Evolutionary conservation across 768 basidiomycete genomes (phyloP).

Genomic region (Boletus insuetus): DNA sequence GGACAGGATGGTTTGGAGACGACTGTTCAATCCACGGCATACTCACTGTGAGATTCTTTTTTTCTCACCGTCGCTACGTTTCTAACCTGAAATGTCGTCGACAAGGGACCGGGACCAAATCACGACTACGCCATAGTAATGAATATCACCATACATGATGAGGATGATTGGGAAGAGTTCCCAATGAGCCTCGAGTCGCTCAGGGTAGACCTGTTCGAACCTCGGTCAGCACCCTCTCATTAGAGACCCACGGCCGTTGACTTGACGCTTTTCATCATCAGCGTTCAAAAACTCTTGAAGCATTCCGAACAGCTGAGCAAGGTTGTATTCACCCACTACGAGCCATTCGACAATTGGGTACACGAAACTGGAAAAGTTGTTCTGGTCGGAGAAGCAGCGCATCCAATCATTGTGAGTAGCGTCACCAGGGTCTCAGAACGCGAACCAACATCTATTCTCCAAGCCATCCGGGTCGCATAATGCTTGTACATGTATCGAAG

Average conservation of each 20-base stretch:
- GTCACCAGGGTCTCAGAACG: background rate
- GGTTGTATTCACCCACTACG: constrained; percentile 31
- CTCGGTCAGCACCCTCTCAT: constrained; percentile 11
- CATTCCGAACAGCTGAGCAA: constrained; percentile 18
- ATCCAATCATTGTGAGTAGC: constrained; percentile 46
- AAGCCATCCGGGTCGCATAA: constrained; percentile 53
- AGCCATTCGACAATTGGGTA: constrained; percentile 46
- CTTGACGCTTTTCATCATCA: background rate
- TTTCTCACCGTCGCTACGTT: too few relatives aligned
- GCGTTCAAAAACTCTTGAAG: constrained; percentile 20
- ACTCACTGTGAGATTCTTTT: constrained; percentile 15
- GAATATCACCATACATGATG: background rate
- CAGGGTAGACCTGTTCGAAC: constrained; percentile 17
- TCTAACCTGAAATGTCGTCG: background rate
- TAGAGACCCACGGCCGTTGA: too few relatives aligned
- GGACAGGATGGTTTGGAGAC: constrained; percentile 22
- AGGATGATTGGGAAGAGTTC: background rate
- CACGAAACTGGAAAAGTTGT: constrained; percentile 51
- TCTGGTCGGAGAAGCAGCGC: constrained; percentile 57
- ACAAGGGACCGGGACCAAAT: constrained; percentile 10
- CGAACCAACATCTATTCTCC: background rate
- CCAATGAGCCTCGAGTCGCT: constrained; percentile 15
- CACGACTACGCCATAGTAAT: constrained; percentile 18
- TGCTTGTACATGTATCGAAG: constrained; percentile 50
- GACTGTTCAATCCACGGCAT: constrained; percentile 17